These are phyloP conservation scores for Seiridium unicorne DNA, from an alignment of 2,329 filamentous ascomycete species.

Conservation along the genomic window DNA sequence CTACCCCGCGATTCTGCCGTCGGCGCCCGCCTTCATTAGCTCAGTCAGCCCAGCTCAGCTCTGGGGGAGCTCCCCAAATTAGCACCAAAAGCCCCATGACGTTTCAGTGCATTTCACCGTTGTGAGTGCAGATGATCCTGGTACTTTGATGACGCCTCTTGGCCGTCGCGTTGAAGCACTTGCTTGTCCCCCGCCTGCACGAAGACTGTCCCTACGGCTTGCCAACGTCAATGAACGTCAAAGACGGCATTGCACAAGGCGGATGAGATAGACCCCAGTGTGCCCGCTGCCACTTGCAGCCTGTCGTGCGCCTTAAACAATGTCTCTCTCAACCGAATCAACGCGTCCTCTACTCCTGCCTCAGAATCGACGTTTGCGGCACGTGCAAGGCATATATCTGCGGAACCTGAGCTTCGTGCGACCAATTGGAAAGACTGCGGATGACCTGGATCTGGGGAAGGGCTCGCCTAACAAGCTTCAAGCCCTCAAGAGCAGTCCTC, in stretches of 20 bases:
- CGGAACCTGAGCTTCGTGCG: conserved; percentile 76
- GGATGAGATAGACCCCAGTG: background rate
- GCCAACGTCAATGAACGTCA: no score
- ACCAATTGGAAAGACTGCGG: conserved; percentile 61
- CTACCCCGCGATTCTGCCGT: conserved; percentile 9
- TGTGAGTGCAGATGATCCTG: background rate
- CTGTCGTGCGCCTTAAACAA: background rate
- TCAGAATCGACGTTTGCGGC: conserved; percentile 84
- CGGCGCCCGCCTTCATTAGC: background rate
- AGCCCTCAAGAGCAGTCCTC: conserved; percentile 41
- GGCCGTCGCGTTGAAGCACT: background rate
- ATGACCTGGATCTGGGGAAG: conserved; percentile 76
- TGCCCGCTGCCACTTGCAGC: conserved; percentile 1
- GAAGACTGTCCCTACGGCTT: background rate
- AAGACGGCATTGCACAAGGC: background rate
- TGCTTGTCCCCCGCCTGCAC: background rate
- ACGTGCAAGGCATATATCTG: conserved; percentile 82
- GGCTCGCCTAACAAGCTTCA: conserved; percentile 67
- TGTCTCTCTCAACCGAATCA: conserved; percentile 10
- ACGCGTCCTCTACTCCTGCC: conserved; percentile 41
- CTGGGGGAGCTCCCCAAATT: background rate
- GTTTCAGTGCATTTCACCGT: conserved; percentile 1
- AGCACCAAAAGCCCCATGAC: background rate
- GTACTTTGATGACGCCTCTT: background rate
- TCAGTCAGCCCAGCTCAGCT: background rate